Percentiles rank a stretch among this genome's conserved stretches.
phyloP scores from a whole-genome alignment of 306 rosid genomes.

The Medicago truncatula region MtrunA17r5.0-ANR NC_053043.1:38412001-38412500 shows the following conservation, averaged over 20 bases:
- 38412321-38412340: neutral
- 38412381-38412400: neutral
- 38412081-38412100: conserved; percentile 17
- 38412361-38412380: neutral
- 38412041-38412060: conserved; percentile 34
- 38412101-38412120: neutral
- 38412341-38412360: neutral
- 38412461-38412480: neutral
- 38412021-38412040: conserved; percentile 35
- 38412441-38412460: neutral
- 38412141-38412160: neutral
- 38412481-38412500: neutral
- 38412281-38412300: neutral
- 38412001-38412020: conserved; percentile 54
- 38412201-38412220: neutral
- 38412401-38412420: neutral
- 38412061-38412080: conserved; percentile 28
- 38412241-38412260: neutral
- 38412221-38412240: neutral
- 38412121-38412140: neutral
- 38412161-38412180: neutral
- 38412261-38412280: neutral
- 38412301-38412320: conserved; percentile 3
- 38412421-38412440: neutral
- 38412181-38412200: neutral